These are phyloP conservation scores for Rhizomucor pusillus DNA, from an alignment of 371 early-diverging fungal genomes.

Conservation along the genomic window DNA sequence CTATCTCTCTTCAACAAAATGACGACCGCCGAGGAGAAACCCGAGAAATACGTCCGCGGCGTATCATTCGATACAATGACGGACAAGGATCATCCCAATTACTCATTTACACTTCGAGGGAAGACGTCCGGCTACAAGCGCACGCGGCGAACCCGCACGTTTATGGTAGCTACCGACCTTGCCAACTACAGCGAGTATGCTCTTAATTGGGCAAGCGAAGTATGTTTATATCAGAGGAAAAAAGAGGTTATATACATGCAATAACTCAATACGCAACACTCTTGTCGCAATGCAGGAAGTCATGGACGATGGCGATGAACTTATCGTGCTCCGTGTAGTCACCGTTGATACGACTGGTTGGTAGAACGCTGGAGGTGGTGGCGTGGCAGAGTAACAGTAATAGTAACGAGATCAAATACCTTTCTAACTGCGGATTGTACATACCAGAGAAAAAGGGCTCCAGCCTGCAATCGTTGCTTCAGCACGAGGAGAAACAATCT, in stretches of 20 bases:
- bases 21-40: conserved; percentile 4
- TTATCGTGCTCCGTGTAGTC: conserved; percentile 49
- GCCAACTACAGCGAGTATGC: conserved; percentile 63
- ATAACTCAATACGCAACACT: no score
- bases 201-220: conserved; percentile 55
- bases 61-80: conserved; percentile 64
- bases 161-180: conserved; percentile 60
- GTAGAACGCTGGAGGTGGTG: neutral
- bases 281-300: conserved; percentile 40
- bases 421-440: neutral
- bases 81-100: conserved; percentile 50
- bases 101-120: conserved; percentile 56
- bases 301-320: conserved; percentile 62
- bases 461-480: conserved; percentile 36
- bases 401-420: no score
- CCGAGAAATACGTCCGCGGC: conserved; percentile 46
- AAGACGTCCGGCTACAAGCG: conserved; percentile 51
- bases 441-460: conserved; percentile 37
- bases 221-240: no score
- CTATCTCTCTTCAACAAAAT: conserved; percentile 4
- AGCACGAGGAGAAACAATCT: conserved; percentile 45
- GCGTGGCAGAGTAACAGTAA: no score
- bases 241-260: no score
- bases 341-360: conserved; percentile 45
- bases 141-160: conserved; percentile 49